These are phyloP conservation scores for Solanum hybrid DNA, from an alignment of 305 asterid species.

Conservation along the genomic window DNA sequence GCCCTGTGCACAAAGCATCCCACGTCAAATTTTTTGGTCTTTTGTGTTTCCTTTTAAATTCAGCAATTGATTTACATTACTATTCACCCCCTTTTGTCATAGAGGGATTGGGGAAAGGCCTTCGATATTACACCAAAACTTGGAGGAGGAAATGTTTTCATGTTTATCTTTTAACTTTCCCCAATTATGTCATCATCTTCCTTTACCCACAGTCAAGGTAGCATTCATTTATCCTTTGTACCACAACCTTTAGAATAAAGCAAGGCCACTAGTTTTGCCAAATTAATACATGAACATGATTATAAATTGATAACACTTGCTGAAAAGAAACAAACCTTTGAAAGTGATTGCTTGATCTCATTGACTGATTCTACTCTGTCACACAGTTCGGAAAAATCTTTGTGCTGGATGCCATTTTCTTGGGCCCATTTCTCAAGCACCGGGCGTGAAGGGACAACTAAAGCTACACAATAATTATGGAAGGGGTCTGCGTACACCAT, in stretches of 20 bases:
- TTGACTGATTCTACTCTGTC: constrained; percentile 50
- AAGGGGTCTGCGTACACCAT: constrained; percentile 79
- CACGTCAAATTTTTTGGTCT: neutral
- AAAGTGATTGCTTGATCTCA: constrained; percentile 65
- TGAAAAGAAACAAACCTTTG: constrained; percentile 42
- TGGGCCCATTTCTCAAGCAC: constrained; percentile 75
- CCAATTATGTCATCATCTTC: neutral
- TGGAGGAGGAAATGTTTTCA: neutral
- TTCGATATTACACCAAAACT: neutral
- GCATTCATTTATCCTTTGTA: neutral
- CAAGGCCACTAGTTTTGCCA: neutral
- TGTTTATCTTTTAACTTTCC: neutral
- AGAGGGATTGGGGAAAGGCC: neutral
- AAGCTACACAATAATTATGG: constrained; percentile 71
- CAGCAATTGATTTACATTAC: neutral
- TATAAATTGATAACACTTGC: neutral
- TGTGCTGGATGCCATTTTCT: constrained; percentile 49
- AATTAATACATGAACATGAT: neutral
- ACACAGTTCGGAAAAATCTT: constrained; percentile 52
- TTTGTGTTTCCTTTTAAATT: neutral
- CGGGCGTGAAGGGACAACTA: constrained; percentile 58
- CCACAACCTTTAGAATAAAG: neutral
- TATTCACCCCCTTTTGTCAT: neutral
- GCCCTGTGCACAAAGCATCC: neutral
- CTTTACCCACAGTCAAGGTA: neutral